Conservation (phyloP, 2,329 filamentous ascomycete species). For the Leptosphaerulina australis region DNA sequence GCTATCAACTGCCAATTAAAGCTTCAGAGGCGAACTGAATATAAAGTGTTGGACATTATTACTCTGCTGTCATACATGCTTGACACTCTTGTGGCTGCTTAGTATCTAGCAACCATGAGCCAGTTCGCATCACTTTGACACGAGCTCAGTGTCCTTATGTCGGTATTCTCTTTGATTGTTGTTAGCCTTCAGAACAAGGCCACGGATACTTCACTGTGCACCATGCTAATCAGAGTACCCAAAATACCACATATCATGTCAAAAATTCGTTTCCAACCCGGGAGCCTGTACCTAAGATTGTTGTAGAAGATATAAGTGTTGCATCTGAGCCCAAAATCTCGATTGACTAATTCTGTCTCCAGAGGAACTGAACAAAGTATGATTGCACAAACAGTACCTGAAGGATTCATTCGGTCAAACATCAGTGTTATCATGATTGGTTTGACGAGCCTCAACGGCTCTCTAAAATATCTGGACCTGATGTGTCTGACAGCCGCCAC, state of each 20-base stretch:
- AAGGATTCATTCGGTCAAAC: not conserved
- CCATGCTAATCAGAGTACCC: slow-evolving; percentile 35
- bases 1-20: not conserved
- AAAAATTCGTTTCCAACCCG: not conserved
- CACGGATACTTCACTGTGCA: slow-evolving; percentile 31
- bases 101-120: not conserved
- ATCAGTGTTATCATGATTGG: not conserved
- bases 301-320: not conserved
- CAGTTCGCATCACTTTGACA: not conserved
- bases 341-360: not conserved
- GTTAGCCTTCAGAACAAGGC: slow-evolving; percentile 25
- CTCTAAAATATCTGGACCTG: slow-evolving; percentile 5
- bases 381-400: not conserved
- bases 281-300: not conserved
- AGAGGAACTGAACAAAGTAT: not conserved
- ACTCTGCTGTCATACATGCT: slow-evolving; percentile 20
- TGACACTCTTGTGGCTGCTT: not conserved
- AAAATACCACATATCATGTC: too few species aligned
- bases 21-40: not conserved
- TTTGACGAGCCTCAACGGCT: slow-evolving; percentile 3
- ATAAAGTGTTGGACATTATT: slow-evolving; percentile 2
- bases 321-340: not conserved
- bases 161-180: slow-evolving; percentile 18
- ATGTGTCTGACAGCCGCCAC: slow-evolving; percentile 3
- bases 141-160: slow-evolving; percentile 13